A percentile compares a stretch with the other conserved stretches of the same genome.
phyloP scores from a whole-genome alignment of 2,329 filamentous ascomycete species.

The Fusarium sp. region DNA sequence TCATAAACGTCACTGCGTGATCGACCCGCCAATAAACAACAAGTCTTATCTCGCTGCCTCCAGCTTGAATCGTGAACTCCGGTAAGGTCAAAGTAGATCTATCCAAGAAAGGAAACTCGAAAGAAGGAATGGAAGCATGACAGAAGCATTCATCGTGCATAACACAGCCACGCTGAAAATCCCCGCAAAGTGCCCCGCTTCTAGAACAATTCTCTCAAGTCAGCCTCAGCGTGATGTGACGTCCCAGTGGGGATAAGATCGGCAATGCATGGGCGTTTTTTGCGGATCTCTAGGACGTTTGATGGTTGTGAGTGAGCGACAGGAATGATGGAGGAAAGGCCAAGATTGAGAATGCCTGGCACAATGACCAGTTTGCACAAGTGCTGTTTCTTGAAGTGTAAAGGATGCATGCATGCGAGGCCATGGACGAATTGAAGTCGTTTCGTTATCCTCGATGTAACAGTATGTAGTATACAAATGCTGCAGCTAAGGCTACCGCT shows the following conservation, averaged over 20 bases:
- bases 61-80: conserved; percentile 11
- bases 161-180: conserved; percentile 34
- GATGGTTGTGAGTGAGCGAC: conserved; percentile 13
- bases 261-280: conserved; percentile 37
- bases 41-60: conserved; percentile 39
- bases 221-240: conserved; percentile 40
- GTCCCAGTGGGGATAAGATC: conserved; percentile 29
- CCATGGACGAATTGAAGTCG: conserved; percentile 19
- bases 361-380: conserved; percentile 1
- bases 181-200: conserved; percentile 43
- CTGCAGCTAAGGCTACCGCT: conserved; percentile 20
- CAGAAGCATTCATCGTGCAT: conserved; percentile 35
- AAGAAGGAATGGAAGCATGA: conserved; percentile 39
- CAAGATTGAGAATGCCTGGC: conserved; percentile 25
- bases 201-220: conserved; percentile 50
- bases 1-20: conserved; percentile 37
- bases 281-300: conserved; percentile 18
- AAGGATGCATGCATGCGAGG: neutral
- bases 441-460: conserved; percentile 12
- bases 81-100: conserved; percentile 8
- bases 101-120: conserved; percentile 35
- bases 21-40: conserved; percentile 27
- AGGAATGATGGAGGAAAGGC: conserved; percentile 25
- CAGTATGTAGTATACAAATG: conserved; percentile 22
- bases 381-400: neutral